These are phyloP conservation scores for Penicillium sp. DNA, from an alignment of 2,329 filamentous ascomycete species.

Conservation along the genomic window DNA sequence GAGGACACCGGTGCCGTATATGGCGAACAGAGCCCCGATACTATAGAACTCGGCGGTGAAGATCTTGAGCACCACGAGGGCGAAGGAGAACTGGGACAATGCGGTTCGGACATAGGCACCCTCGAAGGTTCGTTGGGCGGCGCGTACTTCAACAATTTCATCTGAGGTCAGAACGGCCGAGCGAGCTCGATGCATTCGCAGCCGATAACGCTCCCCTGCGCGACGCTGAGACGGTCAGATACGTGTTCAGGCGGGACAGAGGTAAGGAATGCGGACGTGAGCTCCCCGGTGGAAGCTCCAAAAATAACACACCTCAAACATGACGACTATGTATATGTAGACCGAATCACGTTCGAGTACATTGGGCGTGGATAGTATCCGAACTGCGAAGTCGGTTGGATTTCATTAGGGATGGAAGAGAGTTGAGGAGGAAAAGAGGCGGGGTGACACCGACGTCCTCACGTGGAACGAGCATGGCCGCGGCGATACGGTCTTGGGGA, in stretches of 20 bases:
- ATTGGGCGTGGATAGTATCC: not conserved
- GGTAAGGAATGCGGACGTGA: not conserved
- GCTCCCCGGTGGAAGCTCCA: not conserved
- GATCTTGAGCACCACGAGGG: conserved; percentile 90
- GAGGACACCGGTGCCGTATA: conserved; percentile 82
- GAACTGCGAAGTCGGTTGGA: not conserved
- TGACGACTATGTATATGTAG: not conserved
- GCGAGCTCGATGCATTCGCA: conserved; percentile 77
- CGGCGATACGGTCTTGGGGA: too few species aligned
- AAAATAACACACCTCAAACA: conserved; percentile 7
- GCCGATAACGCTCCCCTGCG: conserved; percentile 68
- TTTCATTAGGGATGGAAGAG: not conserved
- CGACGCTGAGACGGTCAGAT: conserved; percentile 49
- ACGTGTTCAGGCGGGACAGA: not conserved
- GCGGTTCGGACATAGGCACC: conserved; percentile 95
- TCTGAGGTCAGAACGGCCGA: conserved; percentile 75
- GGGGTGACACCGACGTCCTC: conserved; percentile 5
- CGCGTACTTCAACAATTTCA: conserved; percentile 91
- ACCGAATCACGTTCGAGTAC: not conserved
- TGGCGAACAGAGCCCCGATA: conserved; percentile 92
- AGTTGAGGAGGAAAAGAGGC: not conserved
- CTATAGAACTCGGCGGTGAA: conserved; percentile 96
- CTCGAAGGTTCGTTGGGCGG: conserved; percentile 93
- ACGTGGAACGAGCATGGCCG: conserved; percentile 7
- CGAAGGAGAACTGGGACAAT: conserved; percentile 90